Base-by-base conservation (phyloP, 495 filamentous ascomycete genomes). In the Aspergillus biplanus region DNA sequence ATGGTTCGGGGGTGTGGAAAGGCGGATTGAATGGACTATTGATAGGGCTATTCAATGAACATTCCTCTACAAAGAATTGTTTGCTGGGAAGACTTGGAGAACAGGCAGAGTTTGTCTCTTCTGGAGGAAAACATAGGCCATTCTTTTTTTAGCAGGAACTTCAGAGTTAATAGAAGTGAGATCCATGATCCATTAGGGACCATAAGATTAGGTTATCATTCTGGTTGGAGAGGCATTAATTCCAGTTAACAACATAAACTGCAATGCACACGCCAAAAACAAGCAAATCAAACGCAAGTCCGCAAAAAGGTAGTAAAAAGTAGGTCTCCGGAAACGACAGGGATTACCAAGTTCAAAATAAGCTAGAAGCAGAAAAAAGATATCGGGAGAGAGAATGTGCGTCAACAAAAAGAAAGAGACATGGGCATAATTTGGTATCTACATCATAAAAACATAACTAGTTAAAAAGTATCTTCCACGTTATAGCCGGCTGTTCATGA, bases 401-500 rank as follows among this genome's bases (percentile, higher is more conserved):
- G 39, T 44, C 39, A 15, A 44, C 11, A 44, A 44, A 44, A 34
- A 31, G 34, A 49, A 65, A 65, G 69, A 58, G 62, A 67, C 65
- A 63, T 59, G 56, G 60, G 64, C 59, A 66, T 65, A 69, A 64
- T 69, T 64, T 71, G 66, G 65, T 65, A 67, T 70, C 65, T 59
- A 62, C 57, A 65, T 70, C 68, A 65, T 67, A 62, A 61, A 60
- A 60, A 49, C 63, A 54, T 67, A 52, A 67, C 58, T 52, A 58
- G 46, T 34, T 32, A 27, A 56, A 35, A 27, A 39, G 16, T 33
- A 54, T 54, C 54, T 39, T 62, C 32, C 62, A 33, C 46, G 15
- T 32, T 58, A 52, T 62, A 55, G 52, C 33, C 71, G 62, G 63
- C 62, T 65, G 69, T 67, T 75, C 73, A 69, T 75, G 57, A 74